Evolutionary conservation across 139 green algal genomes (phyloP), one percentile per base, ranked within the genome.

Genomic region (Closterium sp.): DNA sequence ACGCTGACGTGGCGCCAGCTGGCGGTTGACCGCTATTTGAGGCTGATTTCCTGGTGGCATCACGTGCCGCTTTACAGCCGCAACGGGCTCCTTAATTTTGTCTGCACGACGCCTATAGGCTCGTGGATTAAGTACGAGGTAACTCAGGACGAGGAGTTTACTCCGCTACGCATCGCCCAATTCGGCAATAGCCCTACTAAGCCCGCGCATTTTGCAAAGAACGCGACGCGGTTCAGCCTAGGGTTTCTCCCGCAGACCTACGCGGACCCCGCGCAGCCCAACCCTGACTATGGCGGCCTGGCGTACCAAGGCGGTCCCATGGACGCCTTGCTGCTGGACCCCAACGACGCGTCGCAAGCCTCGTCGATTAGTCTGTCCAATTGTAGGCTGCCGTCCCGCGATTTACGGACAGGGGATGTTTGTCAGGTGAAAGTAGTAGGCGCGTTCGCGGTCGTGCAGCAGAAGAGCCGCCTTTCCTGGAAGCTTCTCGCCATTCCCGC

Each of bases 61-160:
- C 28, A 90, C 73, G 86, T 92, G 50, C 90, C 34, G 1, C 90
- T 92, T 1, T 62, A 92, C 70, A 31, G 31, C 29, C 28, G 24
- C 21, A 73, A 91, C 22, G 70, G 70, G 27, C 70, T 30, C 7
- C 45, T 92, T 85, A 90, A 88, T 85, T 91, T 92, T 29, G 90
- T 92, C 27, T 92, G 90, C 90, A 0, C 90, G 70, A 86, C 90
- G 1, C 90, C 90, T 27, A 31, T 9, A 31, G 90, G 90, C 79
- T 86, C 84, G 10, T 92, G 90, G 90, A 50, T 90, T 31, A 85
- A 62, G 32, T 88, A 90, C 70, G 90, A 92, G 73, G 70, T 92
- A 21, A 22, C 30, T 42, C 27, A 89, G 1, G 50, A 92, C 45
- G 89, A 92, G 45, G 32, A 86, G 13, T 88, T 30, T 2, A 90